Conservation (phyloP, 179 eudicot genomes). For the Spergularia azorica region DNA sequence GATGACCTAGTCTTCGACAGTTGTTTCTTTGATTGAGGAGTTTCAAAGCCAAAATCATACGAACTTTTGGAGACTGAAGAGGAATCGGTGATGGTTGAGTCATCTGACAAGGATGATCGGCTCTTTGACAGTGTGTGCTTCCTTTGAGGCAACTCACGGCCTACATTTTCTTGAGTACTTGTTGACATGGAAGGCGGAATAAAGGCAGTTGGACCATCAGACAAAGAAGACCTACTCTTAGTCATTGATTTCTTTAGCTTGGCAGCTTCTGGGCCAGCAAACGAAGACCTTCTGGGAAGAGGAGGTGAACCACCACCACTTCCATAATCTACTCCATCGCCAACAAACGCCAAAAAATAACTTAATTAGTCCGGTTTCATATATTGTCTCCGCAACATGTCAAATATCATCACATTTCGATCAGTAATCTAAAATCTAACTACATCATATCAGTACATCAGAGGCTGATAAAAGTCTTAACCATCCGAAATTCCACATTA, state of each 20-base stretch:
- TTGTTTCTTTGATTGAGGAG: conserved; percentile 44
- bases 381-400: conserved; percentile 5
- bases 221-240: conserved; percentile 44
- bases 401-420: not conserved
- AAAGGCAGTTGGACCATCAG: conserved; percentile 27
- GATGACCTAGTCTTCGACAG: conserved; percentile 34
- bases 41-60: conserved; percentile 31
- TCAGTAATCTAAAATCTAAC: not conserved
- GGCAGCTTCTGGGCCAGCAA: conserved; percentile 38
- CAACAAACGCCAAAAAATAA: conserved; percentile 13
- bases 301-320: conserved; percentile 43
- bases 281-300: conserved; percentile 38
- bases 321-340: conserved; percentile 38
- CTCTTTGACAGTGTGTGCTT: conserved; percentile 29
- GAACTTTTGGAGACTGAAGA: conserved; percentile 50
- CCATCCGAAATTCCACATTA: not conserved
- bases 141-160: conserved; percentile 27
- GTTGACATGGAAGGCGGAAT: conserved; percentile 25
- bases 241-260: conserved; percentile 46
- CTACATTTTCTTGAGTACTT: conserved; percentile 10
- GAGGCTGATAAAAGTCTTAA: not conserved
- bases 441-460: not conserved
- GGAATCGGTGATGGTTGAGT: conserved; percentile 37
- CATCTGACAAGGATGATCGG: conserved; percentile 38
- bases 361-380: conserved; percentile 21